phyloP scores from a whole-genome alignment of 2,329 filamentous ascomycete genomes.

The Triangularia verruculosa region DNA sequence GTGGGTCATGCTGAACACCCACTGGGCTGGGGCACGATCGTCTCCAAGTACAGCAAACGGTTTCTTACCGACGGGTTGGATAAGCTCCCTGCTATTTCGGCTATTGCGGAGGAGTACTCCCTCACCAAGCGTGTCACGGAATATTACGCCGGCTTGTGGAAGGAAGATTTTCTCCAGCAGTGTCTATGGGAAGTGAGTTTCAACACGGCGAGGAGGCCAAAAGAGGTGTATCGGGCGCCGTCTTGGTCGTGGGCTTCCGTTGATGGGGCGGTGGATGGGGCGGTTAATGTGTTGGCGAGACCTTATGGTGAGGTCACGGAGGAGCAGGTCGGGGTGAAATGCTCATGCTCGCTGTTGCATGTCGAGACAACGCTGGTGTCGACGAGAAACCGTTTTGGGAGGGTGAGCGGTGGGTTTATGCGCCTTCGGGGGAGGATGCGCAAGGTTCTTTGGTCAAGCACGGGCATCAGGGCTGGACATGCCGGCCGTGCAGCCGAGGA shows the following conservation, averaged over 20 bases:
- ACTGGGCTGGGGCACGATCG: neutral
- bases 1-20: neutral
- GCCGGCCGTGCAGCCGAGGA: neutral
- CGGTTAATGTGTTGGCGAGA: neutral
- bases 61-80: neutral
- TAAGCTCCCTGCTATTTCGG: conserved; percentile 12
- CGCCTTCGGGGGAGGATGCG: neutral
- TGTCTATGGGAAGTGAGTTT: neutral
- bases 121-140: neutral
- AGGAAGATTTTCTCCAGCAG: conserved; percentile 6
- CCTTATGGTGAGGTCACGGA: neutral
- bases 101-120: conserved; percentile 12
- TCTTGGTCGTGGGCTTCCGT: conserved; percentile 18
- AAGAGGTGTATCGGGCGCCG: conserved; percentile 9
- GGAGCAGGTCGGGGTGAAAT: neutral
- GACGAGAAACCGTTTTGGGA: neutral
- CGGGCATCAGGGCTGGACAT: neutral
- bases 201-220: neutral
- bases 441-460: neutral
- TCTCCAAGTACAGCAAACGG: neutral
- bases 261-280: neutral
- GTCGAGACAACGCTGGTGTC: conserved; percentile 2
- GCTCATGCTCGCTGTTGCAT: neutral
- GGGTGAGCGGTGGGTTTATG: neutral
- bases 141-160: conserved; percentile 14